Conservation (phyloP, 2,329 filamentous ascomycete species). For the Teratosphaeria destructans region DNA sequence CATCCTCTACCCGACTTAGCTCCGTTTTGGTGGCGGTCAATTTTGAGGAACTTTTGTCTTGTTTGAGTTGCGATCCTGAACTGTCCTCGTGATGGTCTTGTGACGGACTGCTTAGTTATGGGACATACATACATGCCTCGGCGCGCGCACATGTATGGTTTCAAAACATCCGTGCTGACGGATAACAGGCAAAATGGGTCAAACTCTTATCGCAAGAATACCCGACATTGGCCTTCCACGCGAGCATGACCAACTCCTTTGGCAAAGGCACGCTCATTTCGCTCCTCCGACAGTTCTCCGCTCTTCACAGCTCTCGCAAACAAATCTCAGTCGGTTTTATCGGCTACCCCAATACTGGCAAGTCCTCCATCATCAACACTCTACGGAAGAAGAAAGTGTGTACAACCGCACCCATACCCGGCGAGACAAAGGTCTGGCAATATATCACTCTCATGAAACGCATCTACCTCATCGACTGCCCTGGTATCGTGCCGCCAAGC, state of each 20-base stretch:
- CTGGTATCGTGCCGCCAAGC: conserved; percentile 88
- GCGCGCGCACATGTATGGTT: neutral
- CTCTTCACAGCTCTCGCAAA: conserved; percentile 79
- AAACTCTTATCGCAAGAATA: conserved; percentile 78
- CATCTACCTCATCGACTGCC: conserved; percentile 92
- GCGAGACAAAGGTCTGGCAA: conserved; percentile 97
- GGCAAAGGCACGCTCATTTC: conserved; percentile 92
- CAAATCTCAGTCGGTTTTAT: conserved; percentile 90
- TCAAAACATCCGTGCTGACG: conserved; percentile 8
- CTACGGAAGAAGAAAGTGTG: conserved; percentile 89
- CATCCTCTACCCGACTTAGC: conserved; percentile 56
- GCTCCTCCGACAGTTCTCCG: conserved; percentile 83
- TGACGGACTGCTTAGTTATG: conserved; percentile 98
- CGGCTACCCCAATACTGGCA: conserved; percentile 86
- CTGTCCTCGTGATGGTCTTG: conserved; percentile 47
- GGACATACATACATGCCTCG: conserved; percentile 62
- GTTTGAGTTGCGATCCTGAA: conserved; percentile 95
- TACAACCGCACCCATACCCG: conserved; percentile 86
- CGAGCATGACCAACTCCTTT: conserved; percentile 89
- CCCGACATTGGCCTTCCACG: conserved; percentile 89
- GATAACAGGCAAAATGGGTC: conserved; percentile 78
- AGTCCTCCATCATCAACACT: conserved; percentile 95
- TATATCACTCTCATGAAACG: conserved; percentile 93
- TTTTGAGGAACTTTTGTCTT: conserved; percentile 66
- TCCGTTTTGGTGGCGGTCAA: conserved; percentile 77